Base-by-base conservation (phyloP, 23 red algal genomes). In the Gracilaria gracilis region DNA sequence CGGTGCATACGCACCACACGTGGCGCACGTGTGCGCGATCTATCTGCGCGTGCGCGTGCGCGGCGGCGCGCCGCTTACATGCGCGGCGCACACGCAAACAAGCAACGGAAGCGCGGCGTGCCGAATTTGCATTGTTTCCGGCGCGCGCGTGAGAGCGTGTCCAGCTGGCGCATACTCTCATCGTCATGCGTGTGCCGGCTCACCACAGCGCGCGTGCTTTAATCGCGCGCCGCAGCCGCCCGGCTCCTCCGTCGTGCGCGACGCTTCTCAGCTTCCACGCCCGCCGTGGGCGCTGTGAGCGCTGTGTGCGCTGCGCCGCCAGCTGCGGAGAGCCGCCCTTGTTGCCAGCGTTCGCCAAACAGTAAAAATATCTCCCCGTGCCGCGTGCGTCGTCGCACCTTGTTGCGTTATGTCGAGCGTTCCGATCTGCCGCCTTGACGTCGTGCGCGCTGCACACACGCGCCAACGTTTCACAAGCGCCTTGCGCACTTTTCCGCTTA, bases 61-160 rank as follows among this genome's bases (percentile, higher is more conserved):
- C 66, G 15, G 5, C 31, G 66, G 5, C 35, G 66, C 66, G 66
- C 66, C 13, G 69, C 69, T 17, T 16, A 16, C 69, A 15, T 55
- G 51, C 69, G 34, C 36, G 69, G 13, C 16, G 34, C 69, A 31
- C 25, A 64, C 59, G 59, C 59, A 32, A 64, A 24, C 11, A 17
- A 9, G 51, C 51, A 55, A 55, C 12, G n/a, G 28, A 28, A 31
- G 31, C 17, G 59, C 17, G 14, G 51, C 51, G 59, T 24, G 59
- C 9, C 59, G 59, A 64, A 64, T 64, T 64, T 64, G 59, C 59
- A 64, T 64, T 64, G 59, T 64, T 64, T 64, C 59, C 59, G 21
- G 12, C 44, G 44, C 44, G 5, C 44, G 44, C 44, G 57, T 25
- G 57, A n/a, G 57, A 20, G 57, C 57, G 57, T 25, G 16, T 59